Conservation (phyloP, 2,329 filamentous ascomycete genomes). For the Aspergillus fischeri region DNA sequence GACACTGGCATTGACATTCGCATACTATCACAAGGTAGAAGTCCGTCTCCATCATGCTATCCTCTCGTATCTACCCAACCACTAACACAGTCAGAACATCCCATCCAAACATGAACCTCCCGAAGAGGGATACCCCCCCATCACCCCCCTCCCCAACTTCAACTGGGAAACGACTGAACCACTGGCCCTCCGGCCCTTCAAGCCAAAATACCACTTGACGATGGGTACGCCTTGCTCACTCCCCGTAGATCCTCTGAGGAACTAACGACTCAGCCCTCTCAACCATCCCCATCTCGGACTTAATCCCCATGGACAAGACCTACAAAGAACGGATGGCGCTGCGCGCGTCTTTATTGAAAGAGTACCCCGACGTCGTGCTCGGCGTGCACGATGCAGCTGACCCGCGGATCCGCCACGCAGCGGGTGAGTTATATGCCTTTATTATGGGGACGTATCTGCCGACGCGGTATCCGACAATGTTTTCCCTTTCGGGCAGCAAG, state of each 20-base stretch:
- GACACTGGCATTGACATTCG: constrained; percentile 3
- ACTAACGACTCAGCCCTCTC: constrained; percentile 45
- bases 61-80: background rate
- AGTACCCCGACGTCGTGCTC: constrained; percentile 40
- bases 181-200: constrained; percentile 54
- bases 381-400: constrained; percentile 38
- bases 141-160: constrained; percentile 46
- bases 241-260: background rate
- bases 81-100: background rate
- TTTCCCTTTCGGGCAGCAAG: constrained; percentile 14
- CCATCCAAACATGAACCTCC: background rate
- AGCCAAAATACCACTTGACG: constrained; percentile 59
- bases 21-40: constrained; percentile 6
- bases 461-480: constrained; percentile 53
- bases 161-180: constrained; percentile 50
- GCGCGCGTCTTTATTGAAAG: constrained; percentile 45
- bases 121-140: constrained; percentile 15
- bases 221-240: constrained; percentile 48
- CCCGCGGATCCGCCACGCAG: constrained; percentile 41
- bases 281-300: constrained; percentile 49
- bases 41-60: background rate
- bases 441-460: constrained; percentile 55
- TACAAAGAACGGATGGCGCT: constrained; percentile 51
- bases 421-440: constrained; percentile 56
- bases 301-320: constrained; percentile 57